phyloP scores from a whole-genome alignment of 306 rosid genomes.

The Crataegus laevigata region DNA sequence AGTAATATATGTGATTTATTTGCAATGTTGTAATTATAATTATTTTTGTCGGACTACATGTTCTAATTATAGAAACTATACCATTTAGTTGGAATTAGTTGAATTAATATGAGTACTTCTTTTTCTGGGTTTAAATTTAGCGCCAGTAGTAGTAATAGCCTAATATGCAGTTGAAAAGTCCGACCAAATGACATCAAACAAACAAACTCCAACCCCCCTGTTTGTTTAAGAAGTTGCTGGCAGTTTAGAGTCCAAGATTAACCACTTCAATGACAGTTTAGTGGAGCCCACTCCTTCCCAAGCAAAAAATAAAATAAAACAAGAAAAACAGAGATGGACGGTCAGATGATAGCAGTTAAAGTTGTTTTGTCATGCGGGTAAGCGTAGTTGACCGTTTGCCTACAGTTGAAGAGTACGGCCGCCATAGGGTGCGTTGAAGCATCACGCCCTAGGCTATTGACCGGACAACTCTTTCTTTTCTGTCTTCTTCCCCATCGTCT shows the following conservation, averaged over 20 bases:
- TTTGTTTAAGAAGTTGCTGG: too few relatives aligned
- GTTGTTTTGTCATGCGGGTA: neutral
- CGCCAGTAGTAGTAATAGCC: too few relatives aligned
- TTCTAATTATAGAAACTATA: too few relatives aligned
- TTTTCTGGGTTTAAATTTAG: too few relatives aligned
- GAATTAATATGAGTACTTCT: too few relatives aligned
- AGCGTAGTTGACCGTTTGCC: neutral
- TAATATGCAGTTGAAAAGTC: too few relatives aligned
- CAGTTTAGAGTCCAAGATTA: neutral
- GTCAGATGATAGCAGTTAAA: neutral
- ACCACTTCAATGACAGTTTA: neutral
- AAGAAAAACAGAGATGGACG: neutral
- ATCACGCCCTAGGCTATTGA: constrained; percentile 6
- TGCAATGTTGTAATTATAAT: too few relatives aligned
- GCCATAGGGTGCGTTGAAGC: neutral
- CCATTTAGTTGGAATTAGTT: too few relatives aligned
- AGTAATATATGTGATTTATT: too few relatives aligned
- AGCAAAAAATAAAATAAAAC: neutral
- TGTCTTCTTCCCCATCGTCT: neutral
- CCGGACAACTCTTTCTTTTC: constrained; percentile 3
- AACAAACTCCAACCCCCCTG: too few relatives aligned
- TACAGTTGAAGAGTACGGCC: constrained; percentile 7
- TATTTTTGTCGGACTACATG: too few relatives aligned
- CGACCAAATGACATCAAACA: too few relatives aligned
- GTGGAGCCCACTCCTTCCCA: neutral